Evolutionary conservation across 306 rosid species (phyloP), one percentile per base, ranked within the genome.

Genomic region (Urtica urens): DNA sequence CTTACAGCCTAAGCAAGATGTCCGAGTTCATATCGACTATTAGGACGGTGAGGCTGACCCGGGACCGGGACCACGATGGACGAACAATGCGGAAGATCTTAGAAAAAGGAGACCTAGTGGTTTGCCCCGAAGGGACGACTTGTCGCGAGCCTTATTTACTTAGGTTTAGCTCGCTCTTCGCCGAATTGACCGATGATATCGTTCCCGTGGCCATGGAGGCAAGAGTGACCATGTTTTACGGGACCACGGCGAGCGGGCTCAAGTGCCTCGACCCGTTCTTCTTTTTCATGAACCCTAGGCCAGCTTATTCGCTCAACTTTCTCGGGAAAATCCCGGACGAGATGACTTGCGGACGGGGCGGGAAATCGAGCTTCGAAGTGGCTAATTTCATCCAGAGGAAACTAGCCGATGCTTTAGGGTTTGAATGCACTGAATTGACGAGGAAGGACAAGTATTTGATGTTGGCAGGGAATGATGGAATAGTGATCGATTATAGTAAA

Each of bases 91-190:
- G 73, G 59, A 71, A 18, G 23, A 22, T 81, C 9, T 72, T 90
- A 0, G 57, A 23, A 1, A 73, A 82, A 73, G 99, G 95, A 2
- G 95, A 90, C 33, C 63, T 90, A 65, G 95, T 85, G 18, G 99
- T 90, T 4, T 90, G 99, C 35, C 99, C 99, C 18, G 99, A 90
- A 64, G 99, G 99, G 51, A 90, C 99, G 54, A 90, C 99, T 4
- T 90, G 99, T 30, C 76, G 99, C 21, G 95, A 90, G 62, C 99
- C 99, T 9, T 90, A 85, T 47, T 28, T 90, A 49, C 24, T 90
- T 30, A 79, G 99, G 47, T 90, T 90, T 39, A 90, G 95, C 54
- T 87, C 95, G 6, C 18, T 90, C 10, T 90, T 90, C 70, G 99
- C 99, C 0, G 99, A 90, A 42, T 21, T 90, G 57, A 80, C 79